Conservation (phyloP, 805 yeast species). For the Candida koratica region DNA sequence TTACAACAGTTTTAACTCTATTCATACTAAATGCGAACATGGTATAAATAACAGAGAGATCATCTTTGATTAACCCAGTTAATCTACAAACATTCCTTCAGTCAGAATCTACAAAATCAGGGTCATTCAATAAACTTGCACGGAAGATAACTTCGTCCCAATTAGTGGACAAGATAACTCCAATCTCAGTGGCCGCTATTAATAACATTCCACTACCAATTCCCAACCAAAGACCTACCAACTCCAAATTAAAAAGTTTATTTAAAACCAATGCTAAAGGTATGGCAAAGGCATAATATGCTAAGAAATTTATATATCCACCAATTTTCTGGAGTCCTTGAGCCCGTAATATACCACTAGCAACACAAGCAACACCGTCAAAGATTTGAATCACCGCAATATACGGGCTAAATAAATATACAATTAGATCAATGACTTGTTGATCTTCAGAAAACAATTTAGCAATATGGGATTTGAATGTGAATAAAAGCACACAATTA, state of each 20-base stretch:
- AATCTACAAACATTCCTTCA: too few species aligned
- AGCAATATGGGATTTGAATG: slow-evolving; percentile 50
- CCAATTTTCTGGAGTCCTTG: slow-evolving; percentile 75
- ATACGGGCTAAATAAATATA: slow-evolving; percentile 52
- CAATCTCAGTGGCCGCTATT: slow-evolving; percentile 48
- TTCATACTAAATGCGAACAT: too few species aligned
- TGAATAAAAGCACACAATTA: slow-evolving; percentile 45
- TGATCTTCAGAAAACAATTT: slow-evolving; percentile 58
- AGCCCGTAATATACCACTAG: slow-evolving; percentile 71
- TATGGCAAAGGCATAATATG: slow-evolving; percentile 66
- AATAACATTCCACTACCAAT: slow-evolving; percentile 59
- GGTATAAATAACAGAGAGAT: too few species aligned
- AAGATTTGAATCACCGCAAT: slow-evolving; percentile 62
- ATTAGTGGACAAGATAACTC: slow-evolving; percentile 45
- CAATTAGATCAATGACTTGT: slow-evolving; percentile 51
- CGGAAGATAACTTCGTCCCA: slow-evolving; percentile 47
- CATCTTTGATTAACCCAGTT: too few species aligned
- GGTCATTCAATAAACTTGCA: slow-evolving; percentile 22
- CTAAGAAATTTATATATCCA: slow-evolving; percentile 62
- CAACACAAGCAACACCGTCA: slow-evolving; percentile 68
- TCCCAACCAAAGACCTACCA: slow-evolving; percentile 73
- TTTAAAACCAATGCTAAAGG: slow-evolving; percentile 65
- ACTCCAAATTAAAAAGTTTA: slow-evolving; percentile 36
- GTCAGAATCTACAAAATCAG: slow-evolving; percentile 9
- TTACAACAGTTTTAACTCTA: not conserved